Percentiles rank a stretch among this genome's conserved stretches.
Evolutionary conservation across 345 rosid genomes (phyloP).

Genomic region (Salix brachista): DNA sequence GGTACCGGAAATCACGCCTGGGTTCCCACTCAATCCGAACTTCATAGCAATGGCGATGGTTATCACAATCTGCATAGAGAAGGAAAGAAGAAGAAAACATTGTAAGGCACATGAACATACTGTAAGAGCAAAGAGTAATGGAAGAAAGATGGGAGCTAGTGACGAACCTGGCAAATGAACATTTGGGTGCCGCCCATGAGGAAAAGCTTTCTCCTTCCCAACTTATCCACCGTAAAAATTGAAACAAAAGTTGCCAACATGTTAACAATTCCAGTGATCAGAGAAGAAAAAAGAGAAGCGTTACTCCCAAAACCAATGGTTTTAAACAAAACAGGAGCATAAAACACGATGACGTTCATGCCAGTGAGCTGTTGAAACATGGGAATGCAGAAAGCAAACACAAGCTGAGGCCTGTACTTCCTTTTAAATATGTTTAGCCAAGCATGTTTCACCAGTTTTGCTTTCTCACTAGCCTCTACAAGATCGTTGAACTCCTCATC

Average conservation of each 20-base stretch:
- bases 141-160: not conserved
- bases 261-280: conserved; percentile 31
- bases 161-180: conserved; percentile 28
- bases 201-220: conserved; percentile 34
- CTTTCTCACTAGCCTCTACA: conserved; percentile 20
- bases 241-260: conserved; percentile 23
- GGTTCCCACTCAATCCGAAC: conserved; percentile 48
- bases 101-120: not conserved
- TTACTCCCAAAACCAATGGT: conserved; percentile 30
- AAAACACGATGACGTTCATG: conserved; percentile 43
- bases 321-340: conserved; percentile 37
- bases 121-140: not conserved
- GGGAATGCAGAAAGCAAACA: conserved; percentile 31
- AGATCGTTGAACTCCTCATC: conserved; percentile 39
- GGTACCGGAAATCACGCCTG: conserved; percentile 25
- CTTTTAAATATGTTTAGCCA: conserved; percentile 21
- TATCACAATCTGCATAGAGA: conserved; percentile 29
- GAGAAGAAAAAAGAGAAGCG: conserved; percentile 28
- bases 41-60: conserved; percentile 40
- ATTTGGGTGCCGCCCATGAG: conserved; percentile 33
- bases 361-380: conserved; percentile 38
- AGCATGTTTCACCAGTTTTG: conserved; percentile 25
- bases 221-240: conserved; percentile 23
- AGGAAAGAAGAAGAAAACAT: not conserved
- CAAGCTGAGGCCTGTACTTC: conserved; percentile 34